Evolutionary conservation across 176 grass and related monocot species (phyloP).

Genomic region (Canna indica): DNA sequence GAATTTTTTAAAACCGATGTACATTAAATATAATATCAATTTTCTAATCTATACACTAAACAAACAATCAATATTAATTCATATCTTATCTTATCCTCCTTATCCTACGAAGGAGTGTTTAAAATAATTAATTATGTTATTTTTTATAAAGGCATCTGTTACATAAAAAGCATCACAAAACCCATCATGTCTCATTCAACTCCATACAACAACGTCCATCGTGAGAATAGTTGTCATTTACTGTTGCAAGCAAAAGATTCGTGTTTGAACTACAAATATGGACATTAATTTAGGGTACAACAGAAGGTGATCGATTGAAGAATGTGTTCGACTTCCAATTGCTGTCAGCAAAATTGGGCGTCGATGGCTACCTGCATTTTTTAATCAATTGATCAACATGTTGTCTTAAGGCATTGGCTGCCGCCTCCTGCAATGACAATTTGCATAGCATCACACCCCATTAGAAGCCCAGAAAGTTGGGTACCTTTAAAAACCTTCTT

Average conservation of each 20-base stretch:
- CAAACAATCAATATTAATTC: too few species aligned
- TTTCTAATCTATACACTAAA: too few species aligned
- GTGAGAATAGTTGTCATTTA: neutral
- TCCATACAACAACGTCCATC: neutral
- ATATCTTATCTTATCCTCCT: too few species aligned
- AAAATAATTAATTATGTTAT: too few species aligned
- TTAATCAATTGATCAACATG: neutral
- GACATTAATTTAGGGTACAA: neutral
- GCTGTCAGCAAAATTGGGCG: neutral
- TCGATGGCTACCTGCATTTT: neutral
- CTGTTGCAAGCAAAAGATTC: neutral
- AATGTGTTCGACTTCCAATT: neutral
- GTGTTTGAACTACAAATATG: neutral
- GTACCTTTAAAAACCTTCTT: too few species aligned
- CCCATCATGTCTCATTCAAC: neutral
- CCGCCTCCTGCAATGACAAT: constrained; percentile 60
- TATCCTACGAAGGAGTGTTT: too few species aligned
- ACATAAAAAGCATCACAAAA: too few species aligned
- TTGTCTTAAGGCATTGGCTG: constrained; percentile 60
- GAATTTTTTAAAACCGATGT: too few species aligned
- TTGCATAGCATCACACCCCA: neutral
- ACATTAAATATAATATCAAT: too few species aligned
- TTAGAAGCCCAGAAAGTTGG: too few species aligned
- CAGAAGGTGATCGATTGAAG: neutral
- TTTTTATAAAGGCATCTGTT: too few species aligned